Conservation (phyloP, 2,329 filamentous ascomycete genomes). For the Aurifilum marmelostoma region DNA sequence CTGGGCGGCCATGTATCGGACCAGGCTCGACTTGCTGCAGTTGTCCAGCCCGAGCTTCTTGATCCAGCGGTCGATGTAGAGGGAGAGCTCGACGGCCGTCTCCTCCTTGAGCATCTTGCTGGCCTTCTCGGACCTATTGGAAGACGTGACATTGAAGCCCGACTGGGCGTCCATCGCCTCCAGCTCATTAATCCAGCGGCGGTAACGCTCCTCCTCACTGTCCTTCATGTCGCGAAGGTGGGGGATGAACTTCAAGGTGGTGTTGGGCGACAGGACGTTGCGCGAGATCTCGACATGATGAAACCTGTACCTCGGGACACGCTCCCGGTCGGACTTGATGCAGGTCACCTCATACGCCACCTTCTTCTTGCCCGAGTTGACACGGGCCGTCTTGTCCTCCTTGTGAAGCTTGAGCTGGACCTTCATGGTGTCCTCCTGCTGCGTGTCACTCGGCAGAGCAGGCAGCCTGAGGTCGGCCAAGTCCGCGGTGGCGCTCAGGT, state of each 20-base stretch:
- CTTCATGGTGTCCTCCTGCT: constrained; percentile 43
- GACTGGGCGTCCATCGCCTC: constrained; percentile 61
- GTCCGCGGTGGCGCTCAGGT: constrained; percentile 49
- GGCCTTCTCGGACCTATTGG: constrained; percentile 56
- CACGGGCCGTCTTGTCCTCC: constrained; percentile 40
- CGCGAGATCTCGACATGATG: constrained; percentile 63
- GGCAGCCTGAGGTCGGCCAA: constrained; percentile 48
- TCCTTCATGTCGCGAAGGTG: constrained; percentile 61
- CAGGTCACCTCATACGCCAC: constrained; percentile 46
- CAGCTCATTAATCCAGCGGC: constrained; percentile 59
- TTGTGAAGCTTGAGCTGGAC: constrained; percentile 59
- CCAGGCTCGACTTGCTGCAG: constrained; percentile 56
- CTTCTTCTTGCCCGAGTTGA: constrained; percentile 50
- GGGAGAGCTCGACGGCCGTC: constrained; percentile 53
- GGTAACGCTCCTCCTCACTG: constrained; percentile 59
- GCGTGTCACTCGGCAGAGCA: constrained; percentile 19
- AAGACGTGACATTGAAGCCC: constrained; percentile 53
- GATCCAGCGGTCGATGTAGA: constrained; percentile 60
- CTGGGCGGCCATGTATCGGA: constrained; percentile 56
- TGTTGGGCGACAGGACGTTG: constrained; percentile 63
- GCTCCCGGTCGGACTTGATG: constrained; percentile 53
- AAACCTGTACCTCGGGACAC: constrained; percentile 62
- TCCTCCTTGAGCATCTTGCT: constrained; percentile 54
- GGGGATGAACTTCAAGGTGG: constrained; percentile 63
- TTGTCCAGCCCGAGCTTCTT: constrained; percentile 52